phyloP scores from a whole-genome alignment of 768 basidiomycete species.

The Tulasnella calospora region DNA sequence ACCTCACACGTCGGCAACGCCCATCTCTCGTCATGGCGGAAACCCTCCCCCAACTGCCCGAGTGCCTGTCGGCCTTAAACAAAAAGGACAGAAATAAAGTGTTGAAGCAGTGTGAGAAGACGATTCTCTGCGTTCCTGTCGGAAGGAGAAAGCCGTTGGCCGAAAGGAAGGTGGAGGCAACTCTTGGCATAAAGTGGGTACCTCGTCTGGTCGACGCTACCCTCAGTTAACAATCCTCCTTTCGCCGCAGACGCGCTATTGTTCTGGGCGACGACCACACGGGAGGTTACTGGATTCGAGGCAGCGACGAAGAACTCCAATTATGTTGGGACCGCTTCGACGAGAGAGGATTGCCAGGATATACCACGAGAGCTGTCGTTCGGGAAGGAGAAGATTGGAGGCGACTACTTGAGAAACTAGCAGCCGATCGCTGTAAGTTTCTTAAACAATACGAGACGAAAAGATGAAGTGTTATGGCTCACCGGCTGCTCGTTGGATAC shows the following conservation, averaged over 20 bases:
- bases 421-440: too few species aligned
- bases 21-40: not conserved
- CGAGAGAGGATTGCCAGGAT: not conserved
- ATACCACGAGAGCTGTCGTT: not conserved
- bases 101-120: not conserved
- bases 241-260: not conserved
- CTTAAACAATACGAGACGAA: too few species aligned
- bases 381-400: not conserved
- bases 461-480: not conserved
- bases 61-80: not conserved
- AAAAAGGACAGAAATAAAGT: not conserved
- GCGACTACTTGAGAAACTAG: not conserved
- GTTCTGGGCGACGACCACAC: not conserved
- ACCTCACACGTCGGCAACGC: not conserved
- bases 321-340: not conserved
- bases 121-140: not conserved
- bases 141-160: not conserved
- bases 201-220: not conserved
- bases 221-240: not conserved
- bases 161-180: not conserved
- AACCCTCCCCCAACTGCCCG: not conserved
- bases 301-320: not conserved
- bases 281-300: not conserved
- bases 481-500: not conserved
- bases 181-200: not conserved